Conservation (phyloP, 768 basidiomycete genomes). For the Leccinum uliginosum region DNA sequence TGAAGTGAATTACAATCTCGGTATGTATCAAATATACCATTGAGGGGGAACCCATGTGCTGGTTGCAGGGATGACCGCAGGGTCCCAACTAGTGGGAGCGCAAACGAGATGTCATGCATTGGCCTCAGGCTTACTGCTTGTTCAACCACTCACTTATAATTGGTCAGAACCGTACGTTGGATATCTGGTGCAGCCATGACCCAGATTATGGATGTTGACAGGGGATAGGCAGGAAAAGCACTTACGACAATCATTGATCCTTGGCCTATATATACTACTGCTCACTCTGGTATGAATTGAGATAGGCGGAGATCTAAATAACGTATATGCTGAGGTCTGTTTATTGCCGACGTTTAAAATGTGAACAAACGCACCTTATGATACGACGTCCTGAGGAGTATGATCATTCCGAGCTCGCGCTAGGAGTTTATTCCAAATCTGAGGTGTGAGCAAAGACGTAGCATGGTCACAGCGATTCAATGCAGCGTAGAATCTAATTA, state of each 20-base stretch:
- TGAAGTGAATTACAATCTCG: neutral
- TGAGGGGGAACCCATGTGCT: slow-evolving; percentile 27
- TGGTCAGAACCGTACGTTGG: slow-evolving; percentile 11
- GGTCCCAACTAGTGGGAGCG: slow-evolving; percentile 19
- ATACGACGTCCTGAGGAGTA: neutral
- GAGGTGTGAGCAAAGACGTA: neutral
- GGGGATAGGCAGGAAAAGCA: neutral
- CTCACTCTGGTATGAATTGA: neutral
- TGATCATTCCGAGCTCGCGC: neutral
- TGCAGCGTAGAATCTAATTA: neutral
- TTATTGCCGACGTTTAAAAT: neutral
- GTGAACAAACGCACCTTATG: neutral
- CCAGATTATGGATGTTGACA: neutral
- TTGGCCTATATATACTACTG: neutral
- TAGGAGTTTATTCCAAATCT: neutral
- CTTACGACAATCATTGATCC: neutral
- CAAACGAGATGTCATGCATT: neutral
- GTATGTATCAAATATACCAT: slow-evolving; percentile 12
- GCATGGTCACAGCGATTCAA: neutral
- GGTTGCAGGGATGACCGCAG: slow-evolving; percentile 16
- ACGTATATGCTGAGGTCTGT: neutral
- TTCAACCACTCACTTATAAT: slow-evolving; percentile 14
- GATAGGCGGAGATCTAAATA: neutral
- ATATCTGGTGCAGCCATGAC: slow-evolving; percentile 23
- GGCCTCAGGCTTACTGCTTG: neutral